A percentile compares a stretch with the other conserved stretches of the same genome.
Evolutionary conservation across 768 basidiomycete species (phyloP).

Genomic region (Ramaria sp.): DNA sequence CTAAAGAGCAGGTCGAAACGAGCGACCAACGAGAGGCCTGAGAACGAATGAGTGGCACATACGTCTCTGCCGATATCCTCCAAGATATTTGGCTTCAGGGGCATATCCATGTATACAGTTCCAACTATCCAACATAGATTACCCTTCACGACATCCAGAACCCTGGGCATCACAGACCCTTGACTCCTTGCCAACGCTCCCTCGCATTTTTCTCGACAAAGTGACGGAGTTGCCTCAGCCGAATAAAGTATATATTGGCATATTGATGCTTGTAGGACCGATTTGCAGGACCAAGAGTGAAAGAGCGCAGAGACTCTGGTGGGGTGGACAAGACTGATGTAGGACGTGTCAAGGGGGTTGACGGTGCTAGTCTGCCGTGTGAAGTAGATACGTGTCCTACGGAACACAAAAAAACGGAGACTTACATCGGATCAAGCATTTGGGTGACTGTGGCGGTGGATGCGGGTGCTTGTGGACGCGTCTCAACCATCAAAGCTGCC

Average conservation of each 20-base stretch:
- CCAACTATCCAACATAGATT: conserved; percentile 86
- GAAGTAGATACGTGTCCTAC: neutral
- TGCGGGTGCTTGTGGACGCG: neutral
- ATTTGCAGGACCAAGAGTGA: conserved; percentile 32
- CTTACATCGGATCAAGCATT: neutral
- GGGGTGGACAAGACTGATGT: conserved; percentile 21
- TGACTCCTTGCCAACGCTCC: conserved; percentile 38
- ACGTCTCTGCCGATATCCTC: conserved; percentile 92
- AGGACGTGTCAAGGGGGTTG: conserved; percentile 1
- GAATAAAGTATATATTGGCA: conserved; percentile 60
- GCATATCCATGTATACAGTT: conserved; percentile 98
- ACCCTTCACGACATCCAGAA: conserved; percentile 80
- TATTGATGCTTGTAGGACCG: conserved; percentile 59
- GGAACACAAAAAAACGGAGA: neutral
- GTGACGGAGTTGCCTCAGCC: conserved; percentile 39
- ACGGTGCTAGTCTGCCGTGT: neutral
- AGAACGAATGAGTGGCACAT: conserved; percentile 21
- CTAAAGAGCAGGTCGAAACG: conserved; percentile 29
- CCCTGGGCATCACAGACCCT: conserved; percentile 51
- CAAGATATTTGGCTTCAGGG: conserved; percentile 95
- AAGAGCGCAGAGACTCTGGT: conserved; percentile 25
- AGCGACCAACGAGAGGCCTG: neutral
- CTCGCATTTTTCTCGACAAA: conserved; percentile 39
- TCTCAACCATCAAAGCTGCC: too few relatives aligned
- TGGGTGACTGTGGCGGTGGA: neutral